A percentile compares a stretch with the other conserved stretches of the same genome.
phyloP scores from a whole-genome alignment of 768 basidiomycete genomes.

The Tylopilus intermedius region DNA sequence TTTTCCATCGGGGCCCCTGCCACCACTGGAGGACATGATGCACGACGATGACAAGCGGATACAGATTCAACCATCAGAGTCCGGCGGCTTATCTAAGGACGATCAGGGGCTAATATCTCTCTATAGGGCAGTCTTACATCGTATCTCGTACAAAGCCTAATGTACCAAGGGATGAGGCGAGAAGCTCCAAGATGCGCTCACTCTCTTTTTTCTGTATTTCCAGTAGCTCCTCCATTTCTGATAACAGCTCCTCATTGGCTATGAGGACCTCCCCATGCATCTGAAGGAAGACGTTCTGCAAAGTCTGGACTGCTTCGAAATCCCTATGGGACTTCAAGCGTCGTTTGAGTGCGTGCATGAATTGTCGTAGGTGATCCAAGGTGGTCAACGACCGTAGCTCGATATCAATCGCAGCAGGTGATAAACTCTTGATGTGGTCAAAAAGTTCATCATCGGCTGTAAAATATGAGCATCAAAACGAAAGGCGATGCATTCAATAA shows the following conservation, averaged over 20 bases:
- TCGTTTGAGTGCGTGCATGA: constrained; percentile 67
- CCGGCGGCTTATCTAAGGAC: constrained; percentile 22
- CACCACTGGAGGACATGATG: constrained; percentile 17
- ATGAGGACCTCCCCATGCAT: constrained; percentile 81
- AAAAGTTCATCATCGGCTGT: constrained; percentile 78
- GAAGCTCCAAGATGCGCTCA: constrained; percentile 67
- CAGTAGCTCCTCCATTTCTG: constrained; percentile 52
- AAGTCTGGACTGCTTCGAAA: constrained; percentile 91
- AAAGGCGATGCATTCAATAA: not conserved
- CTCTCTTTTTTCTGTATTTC: constrained; percentile 73
- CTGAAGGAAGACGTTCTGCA: constrained; percentile 78
- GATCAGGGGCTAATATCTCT: not conserved
- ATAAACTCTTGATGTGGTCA: constrained; percentile 74
- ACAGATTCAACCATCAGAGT: not conserved
- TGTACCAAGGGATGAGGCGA: constrained; percentile 70
- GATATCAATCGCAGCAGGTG: constrained; percentile 87
- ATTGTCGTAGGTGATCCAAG: constrained; percentile 56
- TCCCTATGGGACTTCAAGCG: constrained; percentile 78
- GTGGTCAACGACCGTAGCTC: constrained; percentile 78
- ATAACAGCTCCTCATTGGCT: constrained; percentile 59
- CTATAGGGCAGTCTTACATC: constrained; percentile 30
- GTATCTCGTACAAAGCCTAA: constrained; percentile 71
- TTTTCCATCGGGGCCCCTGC: constrained; percentile 25
- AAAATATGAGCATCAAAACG: constrained; percentile 3
- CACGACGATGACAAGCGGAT: not conserved